phyloP scores from a whole-genome alignment of 2,329 filamentous ascomycete species.

The Xylariales sp. region DNA sequence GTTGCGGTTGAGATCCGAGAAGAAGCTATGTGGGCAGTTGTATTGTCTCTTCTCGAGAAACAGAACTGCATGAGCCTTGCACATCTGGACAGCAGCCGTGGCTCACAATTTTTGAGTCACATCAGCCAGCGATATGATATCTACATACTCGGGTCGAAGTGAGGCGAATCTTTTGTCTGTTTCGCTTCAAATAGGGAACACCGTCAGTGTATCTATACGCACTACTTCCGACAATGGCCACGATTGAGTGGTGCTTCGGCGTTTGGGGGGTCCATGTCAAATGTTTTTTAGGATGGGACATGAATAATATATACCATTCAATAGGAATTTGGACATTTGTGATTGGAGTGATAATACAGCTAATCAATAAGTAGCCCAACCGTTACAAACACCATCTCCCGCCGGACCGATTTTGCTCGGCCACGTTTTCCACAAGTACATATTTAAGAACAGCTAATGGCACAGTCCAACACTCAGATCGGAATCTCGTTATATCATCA shows the following conservation, averaged over 20 bases:
- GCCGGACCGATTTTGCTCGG: conserved; percentile 6
- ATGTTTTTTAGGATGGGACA: conserved; percentile 34
- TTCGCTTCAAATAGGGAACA: neutral
- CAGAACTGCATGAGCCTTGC: neutral
- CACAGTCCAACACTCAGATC: conserved; percentile 31
- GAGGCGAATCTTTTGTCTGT: conserved; percentile 3
- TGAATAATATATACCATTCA: conserved; percentile 35
- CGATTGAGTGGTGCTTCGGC: conserved; percentile 40
- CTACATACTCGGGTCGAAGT: conserved; percentile 1
- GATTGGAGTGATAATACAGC: conserved; percentile 30
- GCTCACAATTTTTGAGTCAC: conserved; percentile 6
- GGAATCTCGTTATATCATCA: conserved; percentile 33
- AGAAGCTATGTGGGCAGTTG: neutral
- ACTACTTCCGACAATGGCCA: conserved; percentile 41
- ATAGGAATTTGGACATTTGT: neutral
- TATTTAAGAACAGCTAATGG: conserved; percentile 36
- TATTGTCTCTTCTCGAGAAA: neutral
- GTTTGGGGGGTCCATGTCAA: conserved; percentile 42
- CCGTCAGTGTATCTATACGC: conserved; percentile 39
- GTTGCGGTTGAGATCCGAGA: neutral
- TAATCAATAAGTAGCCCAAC: conserved; percentile 24
- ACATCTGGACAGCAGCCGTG: neutral
- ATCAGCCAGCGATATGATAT: conserved; percentile 5
- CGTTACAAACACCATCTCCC: conserved; percentile 13
- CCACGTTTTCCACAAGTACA: conserved; percentile 28